phyloP scores from a whole-genome alignment of 2,329 filamentous ascomycete genomes.

The Epichloe amarillans region DNA sequence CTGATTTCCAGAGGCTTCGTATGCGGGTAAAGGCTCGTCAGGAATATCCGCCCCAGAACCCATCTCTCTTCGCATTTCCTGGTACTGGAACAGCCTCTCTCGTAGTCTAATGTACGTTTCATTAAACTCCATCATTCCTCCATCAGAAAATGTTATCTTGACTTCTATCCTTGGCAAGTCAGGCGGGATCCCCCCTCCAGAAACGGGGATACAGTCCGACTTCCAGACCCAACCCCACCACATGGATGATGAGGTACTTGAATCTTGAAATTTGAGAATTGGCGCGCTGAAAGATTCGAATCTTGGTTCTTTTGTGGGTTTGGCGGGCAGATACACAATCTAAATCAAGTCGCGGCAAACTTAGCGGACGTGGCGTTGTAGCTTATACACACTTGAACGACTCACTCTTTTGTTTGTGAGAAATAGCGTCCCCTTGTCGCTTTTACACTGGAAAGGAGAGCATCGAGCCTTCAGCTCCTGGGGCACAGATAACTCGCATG shows the following conservation, averaged over 20 bases:
- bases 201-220: constrained; percentile 64
- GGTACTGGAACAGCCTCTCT: constrained; percentile 68
- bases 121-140: constrained; percentile 87
- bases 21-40: constrained; percentile 78
- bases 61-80: constrained; percentile 58
- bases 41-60: constrained; percentile 54
- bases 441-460: constrained; percentile 54
- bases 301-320: constrained; percentile 42
- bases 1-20: constrained; percentile 45
- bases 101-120: constrained; percentile 71
- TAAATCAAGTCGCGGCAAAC: constrained; percentile 21
- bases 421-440: constrained; percentile 61
- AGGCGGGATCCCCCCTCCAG: constrained; percentile 75
- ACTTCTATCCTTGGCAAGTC: constrained; percentile 62
- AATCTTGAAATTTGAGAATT: constrained; percentile 76
- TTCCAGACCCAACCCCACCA: constrained; percentile 94
- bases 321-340: constrained; percentile 76
- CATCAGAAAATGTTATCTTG: constrained; percentile 84
- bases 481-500: constrained; percentile 59
- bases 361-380: neutral
- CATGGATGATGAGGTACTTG: constrained; percentile 64
- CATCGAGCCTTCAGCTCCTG: constrained; percentile 47
- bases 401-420: constrained; percentile 76
- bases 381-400: neutral
- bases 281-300: constrained; percentile 84